Evolutionary conservation across 306 rosid species (phyloP).

Genomic region (Calophaca sinica): DNA sequence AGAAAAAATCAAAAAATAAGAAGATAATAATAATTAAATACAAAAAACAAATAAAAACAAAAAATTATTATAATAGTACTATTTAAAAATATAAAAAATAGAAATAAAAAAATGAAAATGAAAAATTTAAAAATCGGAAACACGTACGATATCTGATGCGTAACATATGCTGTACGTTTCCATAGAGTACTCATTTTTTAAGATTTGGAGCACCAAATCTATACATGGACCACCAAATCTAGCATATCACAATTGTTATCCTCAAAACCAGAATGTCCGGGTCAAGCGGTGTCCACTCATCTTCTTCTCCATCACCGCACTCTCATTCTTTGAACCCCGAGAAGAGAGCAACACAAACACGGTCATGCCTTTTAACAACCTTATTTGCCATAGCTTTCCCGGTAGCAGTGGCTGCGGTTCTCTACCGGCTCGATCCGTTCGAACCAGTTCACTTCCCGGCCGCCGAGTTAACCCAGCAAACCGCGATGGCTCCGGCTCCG

Average conservation of each 20-base stretch:
- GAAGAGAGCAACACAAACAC: neutral
- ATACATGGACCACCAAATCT: no score
- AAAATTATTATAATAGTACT: no score
- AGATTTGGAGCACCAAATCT: no score
- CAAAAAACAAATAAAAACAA: no score
- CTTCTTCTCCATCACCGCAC: neutral
- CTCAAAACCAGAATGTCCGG: conserved; percentile 18
- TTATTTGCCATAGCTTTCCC: neutral
- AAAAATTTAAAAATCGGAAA: no score
- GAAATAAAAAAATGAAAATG: no score
- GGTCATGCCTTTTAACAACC: conserved; percentile 4
- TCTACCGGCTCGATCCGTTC: conserved; percentile 45
- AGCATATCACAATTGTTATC: neutral
- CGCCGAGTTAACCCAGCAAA: conserved; percentile 11
- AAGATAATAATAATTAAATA: no score
- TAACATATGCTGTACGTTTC: no score
- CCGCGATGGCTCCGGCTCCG: conserved; percentile 28
- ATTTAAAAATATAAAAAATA: no score
- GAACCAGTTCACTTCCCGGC: neutral
- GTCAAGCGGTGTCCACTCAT: neutral
- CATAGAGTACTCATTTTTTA: no score
- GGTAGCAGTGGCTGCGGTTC: conserved; percentile 3
- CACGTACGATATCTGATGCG: no score
- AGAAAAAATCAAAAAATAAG: no score
- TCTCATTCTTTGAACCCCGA: neutral